phyloP scores from a whole-genome alignment of 768 basidiomycete species.

The Rhodotorula taiwanensis region DNA sequence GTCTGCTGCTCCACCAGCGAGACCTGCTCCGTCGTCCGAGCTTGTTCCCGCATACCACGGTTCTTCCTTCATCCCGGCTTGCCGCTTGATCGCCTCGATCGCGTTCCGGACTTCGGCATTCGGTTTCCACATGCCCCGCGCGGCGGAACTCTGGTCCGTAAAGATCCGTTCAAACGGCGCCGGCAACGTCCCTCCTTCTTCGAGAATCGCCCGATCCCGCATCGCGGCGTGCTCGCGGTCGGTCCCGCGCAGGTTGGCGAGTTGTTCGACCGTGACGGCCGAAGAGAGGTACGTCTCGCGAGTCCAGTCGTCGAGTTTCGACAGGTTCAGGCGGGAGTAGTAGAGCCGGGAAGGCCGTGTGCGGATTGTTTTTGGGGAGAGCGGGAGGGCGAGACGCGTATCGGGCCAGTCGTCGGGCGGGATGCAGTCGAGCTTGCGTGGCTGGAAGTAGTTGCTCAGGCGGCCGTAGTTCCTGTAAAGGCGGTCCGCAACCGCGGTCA shows the following conservation, averaged over 20 bases:
- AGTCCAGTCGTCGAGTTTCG: constrained; percentile 29
- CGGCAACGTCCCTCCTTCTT: constrained; percentile 10
- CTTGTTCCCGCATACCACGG: background rate
- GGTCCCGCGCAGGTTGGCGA: background rate
- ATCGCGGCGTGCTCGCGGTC: background rate
- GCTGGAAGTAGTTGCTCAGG: constrained; percentile 18
- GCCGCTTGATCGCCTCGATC: background rate
- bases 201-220: constrained; percentile 15
- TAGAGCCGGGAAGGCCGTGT: constrained; percentile 3
- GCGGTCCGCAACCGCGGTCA: too few relatives aligned
- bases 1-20: background rate
- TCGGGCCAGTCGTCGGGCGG: constrained; percentile 29
- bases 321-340: constrained; percentile 15
- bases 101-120: background rate
- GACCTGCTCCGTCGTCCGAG: background rate
- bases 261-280: background rate
- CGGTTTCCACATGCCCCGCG: constrained; percentile 1
- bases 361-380: constrained; percentile 6
- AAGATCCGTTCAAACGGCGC: constrained; percentile 11
- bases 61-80: background rate
- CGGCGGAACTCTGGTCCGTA: background rate
- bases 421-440: constrained; percentile 5
- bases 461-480: constrained; percentile 27
- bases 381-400: constrained; percentile 14
- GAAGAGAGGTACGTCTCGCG: constrained; percentile 12